phyloP scores from a whole-genome alignment of 805 yeast genomes.

The Metschnikowia lochheadii region DNA sequence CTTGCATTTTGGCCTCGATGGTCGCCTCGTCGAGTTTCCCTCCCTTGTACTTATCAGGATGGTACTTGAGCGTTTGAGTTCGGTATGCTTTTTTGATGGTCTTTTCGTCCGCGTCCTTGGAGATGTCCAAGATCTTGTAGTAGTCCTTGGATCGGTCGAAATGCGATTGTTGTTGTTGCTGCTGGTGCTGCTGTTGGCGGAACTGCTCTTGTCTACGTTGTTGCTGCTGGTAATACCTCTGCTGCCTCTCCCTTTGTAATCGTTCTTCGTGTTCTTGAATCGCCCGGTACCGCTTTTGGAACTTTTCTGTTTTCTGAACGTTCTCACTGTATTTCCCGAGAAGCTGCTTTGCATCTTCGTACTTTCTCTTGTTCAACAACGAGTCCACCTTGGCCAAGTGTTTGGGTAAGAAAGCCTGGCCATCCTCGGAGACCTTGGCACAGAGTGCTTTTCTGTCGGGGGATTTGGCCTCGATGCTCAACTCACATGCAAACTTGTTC shows the following conservation, averaged over 20 bases:
- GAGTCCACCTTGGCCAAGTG: constrained; percentile 32
- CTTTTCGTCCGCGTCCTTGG: constrained; percentile 60
- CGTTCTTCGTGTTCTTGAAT: constrained; percentile 28
- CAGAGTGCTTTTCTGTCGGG: constrained; percentile 26
- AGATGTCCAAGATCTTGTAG: constrained; percentile 71
- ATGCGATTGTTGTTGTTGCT: constrained; percentile 23
- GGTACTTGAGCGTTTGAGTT: constrained; percentile 70
- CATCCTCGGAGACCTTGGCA: constrained; percentile 13
- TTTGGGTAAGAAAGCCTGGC: constrained; percentile 38
- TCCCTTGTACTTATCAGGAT: constrained; percentile 84
- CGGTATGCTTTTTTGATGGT: constrained; percentile 82
- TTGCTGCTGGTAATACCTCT: constrained; percentile 27
- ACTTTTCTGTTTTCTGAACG: constrained; percentile 38
- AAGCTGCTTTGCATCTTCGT: constrained; percentile 35
- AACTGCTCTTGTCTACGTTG: constrained; percentile 37
- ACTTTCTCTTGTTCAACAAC: constrained; percentile 31
- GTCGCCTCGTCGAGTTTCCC: constrained; percentile 62
- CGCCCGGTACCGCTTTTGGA: constrained; percentile 28
- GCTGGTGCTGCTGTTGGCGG: constrained; percentile 43
- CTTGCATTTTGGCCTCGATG: constrained; percentile 82
- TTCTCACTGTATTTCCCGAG: constrained; percentile 32
- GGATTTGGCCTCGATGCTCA: constrained; percentile 25
- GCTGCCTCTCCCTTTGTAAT: constrained; percentile 19
- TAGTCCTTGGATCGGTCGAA: constrained; percentile 57
- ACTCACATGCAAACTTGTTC: constrained; percentile 38